phyloP scores from a whole-genome alignment of 805 yeast species.

The Schizosaccharomyces japonicus region DNA sequence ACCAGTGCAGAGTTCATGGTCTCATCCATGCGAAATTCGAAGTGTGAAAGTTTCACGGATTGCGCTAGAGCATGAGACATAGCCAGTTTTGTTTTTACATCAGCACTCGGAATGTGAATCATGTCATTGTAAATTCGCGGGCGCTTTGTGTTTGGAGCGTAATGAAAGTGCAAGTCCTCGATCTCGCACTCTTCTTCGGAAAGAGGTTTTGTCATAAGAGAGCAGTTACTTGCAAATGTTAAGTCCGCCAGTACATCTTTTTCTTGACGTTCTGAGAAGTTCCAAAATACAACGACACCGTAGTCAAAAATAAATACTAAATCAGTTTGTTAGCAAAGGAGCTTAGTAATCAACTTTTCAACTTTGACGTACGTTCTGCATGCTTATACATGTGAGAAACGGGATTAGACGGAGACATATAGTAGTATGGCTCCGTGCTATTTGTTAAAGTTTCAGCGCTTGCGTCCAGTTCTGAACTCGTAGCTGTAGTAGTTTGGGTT shows the following conservation, averaged over 20 bases:
- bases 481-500: slow-evolving; percentile 30
- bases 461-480: background rate
- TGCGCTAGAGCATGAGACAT: slow-evolving; percentile 94
- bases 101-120: slow-evolving; percentile 74
- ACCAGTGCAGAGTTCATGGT: slow-evolving; percentile 56
- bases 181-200: slow-evolving; percentile 80
- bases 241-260: slow-evolving; percentile 82
- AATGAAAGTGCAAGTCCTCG: slow-evolving; percentile 63
- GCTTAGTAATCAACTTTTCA: background rate
- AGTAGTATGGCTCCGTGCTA: no score
- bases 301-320: slow-evolving; percentile 59
- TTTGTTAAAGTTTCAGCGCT: background rate
- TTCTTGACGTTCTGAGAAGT: slow-evolving; percentile 75
- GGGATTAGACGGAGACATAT: background rate
- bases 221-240: slow-evolving; percentile 29
- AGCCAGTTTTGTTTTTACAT: slow-evolving; percentile 74
- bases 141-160: slow-evolving; percentile 24
- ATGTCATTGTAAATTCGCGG: slow-evolving; percentile 59
- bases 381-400: background rate
- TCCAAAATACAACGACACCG: slow-evolving; percentile 97
- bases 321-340: background rate
- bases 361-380: background rate
- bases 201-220: slow-evolving; percentile 27
- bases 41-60: slow-evolving; percentile 70
- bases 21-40: slow-evolving; percentile 68